Evolutionary conservation across 2,329 filamentous ascomycete genomes (phyloP), one percentile per base, ranked within the genome.

Genomic region (Alternaria sp.): DNA sequence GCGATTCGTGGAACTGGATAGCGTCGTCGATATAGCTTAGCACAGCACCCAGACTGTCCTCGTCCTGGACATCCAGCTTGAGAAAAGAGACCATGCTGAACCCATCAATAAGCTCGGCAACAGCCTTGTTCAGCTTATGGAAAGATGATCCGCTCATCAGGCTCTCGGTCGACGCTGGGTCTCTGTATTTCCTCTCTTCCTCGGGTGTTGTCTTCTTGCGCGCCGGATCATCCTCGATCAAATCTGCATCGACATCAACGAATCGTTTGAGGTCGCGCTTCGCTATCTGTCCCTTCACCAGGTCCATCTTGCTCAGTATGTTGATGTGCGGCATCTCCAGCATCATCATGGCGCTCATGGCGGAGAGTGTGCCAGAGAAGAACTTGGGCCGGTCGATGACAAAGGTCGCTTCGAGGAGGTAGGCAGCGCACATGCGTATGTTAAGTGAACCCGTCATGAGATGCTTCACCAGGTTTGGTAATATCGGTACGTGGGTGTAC

Each of bases 271-370:
- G 78, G 70, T 98, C 93, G 78, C 91, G 91, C 79, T 93, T 93
- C 60, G 90, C 89, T 27, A 98, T 87, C 79, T 95, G 92, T 40
- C 92, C 93, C 78, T 95, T 95, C 68, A 98, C 89, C 63, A 98
- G 86, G 78, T 99, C 95, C 94, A 98, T 98, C 82, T 99, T 99
- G 76, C 91, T 96, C 57, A 99, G 83, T 62, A 99, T 91, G 78
- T 99, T 99, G 76, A 99, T 89, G 77, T 99, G 95, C 5, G 95
- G 95, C 66, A 98, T 89, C 81, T 98, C 95, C 65, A 99, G 87
- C 93, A 98, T 95, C 73, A 99, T 89, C 95, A 99, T 99, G 66
- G 95, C 94, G 74, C 92, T 96, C 95, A 99, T 98, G 67, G 95
- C 95, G 76, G 92, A 95, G 62, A 99, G 84, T 0, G 95, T 97